These are phyloP conservation scores for Cryphonectria radicalis DNA, from an alignment of 2,329 filamentous ascomycete species.

Conservation along the genomic window DNA sequence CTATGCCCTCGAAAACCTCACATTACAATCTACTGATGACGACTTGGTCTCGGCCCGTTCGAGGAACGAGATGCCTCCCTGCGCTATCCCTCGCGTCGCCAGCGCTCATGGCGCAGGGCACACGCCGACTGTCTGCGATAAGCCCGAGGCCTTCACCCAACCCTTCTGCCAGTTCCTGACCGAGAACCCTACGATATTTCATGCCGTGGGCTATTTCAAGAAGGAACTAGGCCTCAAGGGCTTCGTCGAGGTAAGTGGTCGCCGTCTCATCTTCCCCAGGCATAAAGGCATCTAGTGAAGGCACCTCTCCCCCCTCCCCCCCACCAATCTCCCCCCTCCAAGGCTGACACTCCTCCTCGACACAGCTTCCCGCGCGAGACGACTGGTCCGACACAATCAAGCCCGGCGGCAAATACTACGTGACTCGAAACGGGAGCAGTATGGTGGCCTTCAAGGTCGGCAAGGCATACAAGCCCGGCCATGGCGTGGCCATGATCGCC, in stretches of 20 bases:
- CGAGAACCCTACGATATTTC: conserved; percentile 91
- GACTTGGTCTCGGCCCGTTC: neutral
- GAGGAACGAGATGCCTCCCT: neutral
- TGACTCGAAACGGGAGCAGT: conserved; percentile 82
- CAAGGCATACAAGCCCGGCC: conserved; percentile 77
- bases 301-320: too few relatives aligned
- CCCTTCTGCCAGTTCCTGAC: conserved; percentile 88
- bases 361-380: conserved; percentile 75
- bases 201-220: conserved; percentile 81
- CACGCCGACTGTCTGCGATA: conserved; percentile 32
- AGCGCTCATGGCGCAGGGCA: neutral
- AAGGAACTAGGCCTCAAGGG: conserved; percentile 72
- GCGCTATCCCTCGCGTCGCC: neutral
- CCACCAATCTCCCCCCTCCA: too few relatives aligned
- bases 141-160: conserved; percentile 72
- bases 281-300: too few relatives aligned
- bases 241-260: conserved; percentile 66
- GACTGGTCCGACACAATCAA: conserved; percentile 75
- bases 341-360: conserved; percentile 28
- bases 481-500: conserved; percentile 85
- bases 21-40: neutral
- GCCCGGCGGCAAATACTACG: conserved; percentile 86
- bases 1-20: conserved; percentile 32
- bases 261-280: too few relatives aligned
- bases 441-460: conserved; percentile 87